Evolutionary conservation across 1,139 yeast species (phyloP).

Genomic region (Zygoascus sp.): DNA sequence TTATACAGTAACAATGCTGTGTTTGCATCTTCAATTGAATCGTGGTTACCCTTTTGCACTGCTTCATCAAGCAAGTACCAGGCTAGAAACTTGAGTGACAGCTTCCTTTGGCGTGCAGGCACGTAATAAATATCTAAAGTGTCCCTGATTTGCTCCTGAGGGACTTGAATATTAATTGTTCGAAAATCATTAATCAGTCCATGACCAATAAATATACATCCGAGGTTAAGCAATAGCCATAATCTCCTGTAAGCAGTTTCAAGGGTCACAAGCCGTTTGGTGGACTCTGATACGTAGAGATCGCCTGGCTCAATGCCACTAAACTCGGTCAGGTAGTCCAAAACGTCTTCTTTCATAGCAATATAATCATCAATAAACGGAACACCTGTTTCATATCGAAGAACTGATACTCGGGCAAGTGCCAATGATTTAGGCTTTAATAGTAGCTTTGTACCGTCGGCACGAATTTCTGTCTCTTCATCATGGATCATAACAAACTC

Average conservation of each 20-base stretch:
- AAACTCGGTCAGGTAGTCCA: slow-evolving; percentile 82
- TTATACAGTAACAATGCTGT: slow-evolving; percentile 78
- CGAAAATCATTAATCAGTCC: slow-evolving; percentile 89
- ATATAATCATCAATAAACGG: slow-evolving; percentile 95
- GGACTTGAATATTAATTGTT: slow-evolving; percentile 87
- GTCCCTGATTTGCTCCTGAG: slow-evolving; percentile 78
- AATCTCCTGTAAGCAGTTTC: slow-evolving; percentile 83
- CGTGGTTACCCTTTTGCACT: slow-evolving; percentile 92
- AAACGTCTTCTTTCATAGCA: slow-evolving; percentile 59
- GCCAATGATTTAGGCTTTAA: slow-evolving; percentile 73
- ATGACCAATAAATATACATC: slow-evolving; percentile 93
- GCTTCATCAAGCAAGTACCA: slow-evolving; percentile 68
- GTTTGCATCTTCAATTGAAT: slow-evolving; percentile 92
- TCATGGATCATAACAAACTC: slow-evolving; percentile 85
- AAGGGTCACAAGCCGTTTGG: slow-evolving; percentile 66
- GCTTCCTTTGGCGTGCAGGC: slow-evolving; percentile 63
- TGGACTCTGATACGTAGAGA: slow-evolving; percentile 65
- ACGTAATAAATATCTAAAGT: slow-evolving; percentile 77
- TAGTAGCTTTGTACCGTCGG: slow-evolving; percentile 63
- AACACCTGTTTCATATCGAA: slow-evolving; percentile 69
- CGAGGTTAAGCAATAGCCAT: slow-evolving; percentile 83
- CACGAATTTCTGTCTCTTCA: slow-evolving; percentile 72
- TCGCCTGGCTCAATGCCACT: slow-evolving; percentile 95
- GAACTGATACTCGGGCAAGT: slow-evolving; percentile 83
- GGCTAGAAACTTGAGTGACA: slow-evolving; percentile 85